These are phyloP conservation scores for Nepenthes gracilis DNA, from an alignment of 148 eudicot genomes.

Conservation along the genomic window DNA sequence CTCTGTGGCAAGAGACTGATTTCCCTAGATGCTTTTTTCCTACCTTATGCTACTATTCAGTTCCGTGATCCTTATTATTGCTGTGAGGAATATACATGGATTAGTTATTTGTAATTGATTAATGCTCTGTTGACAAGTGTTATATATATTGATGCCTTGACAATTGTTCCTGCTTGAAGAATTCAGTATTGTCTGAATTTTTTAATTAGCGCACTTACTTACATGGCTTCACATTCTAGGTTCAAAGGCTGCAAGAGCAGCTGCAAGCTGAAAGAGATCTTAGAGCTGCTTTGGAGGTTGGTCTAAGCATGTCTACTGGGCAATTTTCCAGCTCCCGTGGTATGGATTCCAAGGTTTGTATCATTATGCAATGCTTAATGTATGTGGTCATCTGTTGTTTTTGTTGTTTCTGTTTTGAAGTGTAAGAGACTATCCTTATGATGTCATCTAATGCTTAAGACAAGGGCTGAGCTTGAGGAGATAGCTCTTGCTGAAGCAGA, in stretches of 20 bases:
- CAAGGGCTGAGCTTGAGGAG: constrained; percentile 5
- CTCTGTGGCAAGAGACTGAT: too few relatives aligned
- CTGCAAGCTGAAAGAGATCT: constrained; percentile 66
- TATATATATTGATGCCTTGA: too few relatives aligned
- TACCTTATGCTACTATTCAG: too few relatives aligned
- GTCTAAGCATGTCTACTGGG: constrained; percentile 17
- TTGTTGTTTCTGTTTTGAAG: background rate
- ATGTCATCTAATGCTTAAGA: background rate
- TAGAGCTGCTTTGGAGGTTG: constrained; percentile 51
- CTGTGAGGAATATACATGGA: too few relatives aligned
- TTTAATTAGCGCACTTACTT: background rate
- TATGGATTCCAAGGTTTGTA: constrained; percentile 53
- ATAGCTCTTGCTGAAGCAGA: constrained; percentile 7
- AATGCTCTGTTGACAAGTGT: too few relatives aligned
- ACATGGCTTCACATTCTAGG: background rate
- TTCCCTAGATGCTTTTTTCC: too few relatives aligned
- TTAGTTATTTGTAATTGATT: too few relatives aligned
- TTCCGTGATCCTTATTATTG: too few relatives aligned
- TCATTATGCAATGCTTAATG: background rate
- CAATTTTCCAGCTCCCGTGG: constrained; percentile 16
- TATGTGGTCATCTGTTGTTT: background rate
- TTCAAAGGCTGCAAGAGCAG: constrained; percentile 33
- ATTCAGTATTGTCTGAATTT: background rate
- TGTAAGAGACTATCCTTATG: background rate
- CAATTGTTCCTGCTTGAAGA: too few relatives aligned